phyloP scores from a whole-genome alignment of 805 yeast genomes.

The Clavispora phyllophila region DNA sequence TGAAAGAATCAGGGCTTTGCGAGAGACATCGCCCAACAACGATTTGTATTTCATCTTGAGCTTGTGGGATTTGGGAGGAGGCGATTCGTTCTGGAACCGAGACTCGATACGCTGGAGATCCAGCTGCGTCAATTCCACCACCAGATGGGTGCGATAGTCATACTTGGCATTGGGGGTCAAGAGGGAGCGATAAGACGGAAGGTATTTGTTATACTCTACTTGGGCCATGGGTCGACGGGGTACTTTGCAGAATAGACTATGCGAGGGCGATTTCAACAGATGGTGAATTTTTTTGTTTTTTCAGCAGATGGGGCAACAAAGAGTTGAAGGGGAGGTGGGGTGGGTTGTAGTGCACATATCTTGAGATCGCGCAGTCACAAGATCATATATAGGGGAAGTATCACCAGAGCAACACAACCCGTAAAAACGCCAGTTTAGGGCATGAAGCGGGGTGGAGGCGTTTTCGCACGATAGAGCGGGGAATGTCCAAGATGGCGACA shows the following conservation, averaged over 20 bases:
- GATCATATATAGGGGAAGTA: no score
- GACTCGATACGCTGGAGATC: slow-evolving; percentile 23
- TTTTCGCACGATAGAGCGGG: no score
- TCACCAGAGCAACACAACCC: no score
- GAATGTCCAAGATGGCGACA: no score
- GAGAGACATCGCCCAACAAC: slow-evolving; percentile 43
- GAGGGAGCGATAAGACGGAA: slow-evolving; percentile 52
- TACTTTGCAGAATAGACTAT: background rate
- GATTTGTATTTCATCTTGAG: slow-evolving; percentile 47
- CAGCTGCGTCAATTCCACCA: slow-evolving; percentile 33
- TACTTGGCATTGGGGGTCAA: slow-evolving; percentile 45
- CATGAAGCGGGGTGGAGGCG: no score
- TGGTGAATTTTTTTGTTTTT: no score
- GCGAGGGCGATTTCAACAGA: no score
- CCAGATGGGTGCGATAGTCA: slow-evolving; percentile 45
- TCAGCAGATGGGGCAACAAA: no score
- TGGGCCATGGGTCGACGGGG: slow-evolving; percentile 6
- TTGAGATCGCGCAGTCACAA: no score
- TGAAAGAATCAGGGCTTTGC: slow-evolving; percentile 36
- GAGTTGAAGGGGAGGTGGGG: no score
- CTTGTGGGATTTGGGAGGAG: slow-evolving; percentile 9
- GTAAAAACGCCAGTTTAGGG: no score
- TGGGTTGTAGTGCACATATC: no score
- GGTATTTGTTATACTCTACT: slow-evolving; percentile 17
- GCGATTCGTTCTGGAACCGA: slow-evolving; percentile 12